These are phyloP conservation scores for Dovyalis caffra DNA, from an alignment of 345 rosid species.

Conservation along the genomic window DNA sequence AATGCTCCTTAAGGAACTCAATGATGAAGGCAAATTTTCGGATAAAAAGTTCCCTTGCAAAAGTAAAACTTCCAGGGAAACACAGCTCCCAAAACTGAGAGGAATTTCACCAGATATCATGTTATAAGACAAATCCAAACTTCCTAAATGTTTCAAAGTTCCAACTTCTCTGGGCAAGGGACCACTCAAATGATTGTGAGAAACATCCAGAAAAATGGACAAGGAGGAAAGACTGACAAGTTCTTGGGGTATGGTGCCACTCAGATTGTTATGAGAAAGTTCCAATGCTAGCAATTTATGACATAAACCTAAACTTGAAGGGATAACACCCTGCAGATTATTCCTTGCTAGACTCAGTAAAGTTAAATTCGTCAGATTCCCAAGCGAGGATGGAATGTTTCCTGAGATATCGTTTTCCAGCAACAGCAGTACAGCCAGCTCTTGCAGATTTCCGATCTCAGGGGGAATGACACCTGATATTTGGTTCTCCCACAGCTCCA, in stretches of 20 bases:
- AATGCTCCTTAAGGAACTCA: neutral
- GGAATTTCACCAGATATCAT: neutral
- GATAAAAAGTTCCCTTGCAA: neutral
- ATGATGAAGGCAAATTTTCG: neutral
- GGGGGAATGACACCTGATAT: slow-evolving; percentile 5
- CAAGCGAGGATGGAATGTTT: slow-evolving; percentile 5
- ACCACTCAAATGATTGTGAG: neutral
- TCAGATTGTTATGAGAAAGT: neutral
- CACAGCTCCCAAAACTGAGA: neutral
- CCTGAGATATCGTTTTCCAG: neutral
- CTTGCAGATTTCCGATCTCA: neutral
- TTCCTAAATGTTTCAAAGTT: neutral
- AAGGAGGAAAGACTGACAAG: neutral
- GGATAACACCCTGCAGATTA: slow-evolving; percentile 11
- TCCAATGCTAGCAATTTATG: neutral
- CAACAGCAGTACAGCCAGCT: neutral
- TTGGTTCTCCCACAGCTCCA: neutral
- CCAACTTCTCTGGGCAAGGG: neutral
- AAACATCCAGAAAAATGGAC: neutral
- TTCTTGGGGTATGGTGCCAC: neutral
- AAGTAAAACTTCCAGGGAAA: neutral
- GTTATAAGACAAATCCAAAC: neutral
- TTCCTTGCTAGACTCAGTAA: neutral
- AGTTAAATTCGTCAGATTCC: neutral
- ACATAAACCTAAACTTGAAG: neutral